A percentile compares a stretch with the other conserved stretches of the same genome.
Conservation (phyloP, 257 asterid genomes). For the Solanum boliviense region DNA sequence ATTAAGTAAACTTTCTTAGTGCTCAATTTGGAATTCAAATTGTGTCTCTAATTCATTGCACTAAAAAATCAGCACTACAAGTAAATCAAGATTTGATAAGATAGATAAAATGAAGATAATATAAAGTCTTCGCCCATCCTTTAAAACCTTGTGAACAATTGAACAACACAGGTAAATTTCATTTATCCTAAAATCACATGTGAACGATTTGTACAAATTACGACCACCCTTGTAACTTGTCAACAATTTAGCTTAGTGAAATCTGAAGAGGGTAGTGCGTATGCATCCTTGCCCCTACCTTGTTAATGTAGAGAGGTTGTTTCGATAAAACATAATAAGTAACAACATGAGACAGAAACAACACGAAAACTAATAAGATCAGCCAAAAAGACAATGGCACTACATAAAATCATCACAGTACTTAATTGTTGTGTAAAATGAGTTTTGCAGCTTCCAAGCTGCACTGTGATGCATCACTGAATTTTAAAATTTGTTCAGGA, state of each 20-base stretch:
- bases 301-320: neutral
- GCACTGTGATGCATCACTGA: neutral
- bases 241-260: too few relatives aligned
- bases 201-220: neutral
- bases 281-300: neutral
- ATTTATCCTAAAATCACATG: too few relatives aligned
- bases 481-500: neutral
- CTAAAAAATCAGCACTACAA: too few relatives aligned
- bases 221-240: neutral
- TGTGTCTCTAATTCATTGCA: too few relatives aligned
- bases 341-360: neutral
- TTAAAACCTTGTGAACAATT: too few relatives aligned
- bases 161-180: too few relatives aligned
- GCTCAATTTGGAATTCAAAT: too few relatives aligned
- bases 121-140: too few relatives aligned
- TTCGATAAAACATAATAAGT: neutral
- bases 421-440: neutral
- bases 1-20: too few relatives aligned
- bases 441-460: conserved; percentile 1
- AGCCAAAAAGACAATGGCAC: neutral
- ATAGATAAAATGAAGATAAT: neutral
- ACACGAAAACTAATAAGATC: neutral
- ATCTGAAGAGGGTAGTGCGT: neutral
- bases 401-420: neutral
- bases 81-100: neutral